Evolutionary conservation across 441 rosid species (phyloP), one percentile per base, ranked within the genome.

Genomic region (Arabidopsis lyrata): DNA sequence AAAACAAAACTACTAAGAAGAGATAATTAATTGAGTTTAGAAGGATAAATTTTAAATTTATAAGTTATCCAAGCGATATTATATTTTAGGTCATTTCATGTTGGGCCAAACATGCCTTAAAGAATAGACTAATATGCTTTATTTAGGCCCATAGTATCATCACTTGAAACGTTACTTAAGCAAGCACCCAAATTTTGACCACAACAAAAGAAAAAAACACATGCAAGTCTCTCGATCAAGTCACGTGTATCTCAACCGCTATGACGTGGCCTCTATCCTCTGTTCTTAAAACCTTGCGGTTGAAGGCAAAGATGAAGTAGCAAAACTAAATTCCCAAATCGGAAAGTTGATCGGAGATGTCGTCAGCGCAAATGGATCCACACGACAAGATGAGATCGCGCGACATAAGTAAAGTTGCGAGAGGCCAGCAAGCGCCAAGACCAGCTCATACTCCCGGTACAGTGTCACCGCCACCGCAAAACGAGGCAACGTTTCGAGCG

Each of bases 361-460:
- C 83, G 49, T 82, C 72, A n/a, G 65, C 84, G 9, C 74, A 70
- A 29, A 35, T 86, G 45, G 88, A 86, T 18, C 87, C 87, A 16
- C 88, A 73, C 52, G 81, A 84, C 67, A 86, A 82, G 82, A 84
- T 86, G 88, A 80, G 87, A 68, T 55, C 85, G 15, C 81, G 85
- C 12, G 87, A 84, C 35, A 63, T 87, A 47, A 81, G 50, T 70
- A 82, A 76, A 63, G 88, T 84, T 20, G 81, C 88, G 3, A 69
- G 77, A 42, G 87, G 86, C 3, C 62, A 87, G 54, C 87, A 86
- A 72, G 85, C 85, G 6, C 84, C 90, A 9, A 82, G 71, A 54
- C 87, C 86, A 6, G 52, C 77, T 39, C 87, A 83, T 13, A 66
- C 83, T 22, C 72, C 63, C 0, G 79, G 83, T 29, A 71, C 81